Conservation (phyloP, 148 eudicot genomes). For the Chenopodium quinoa region DNA sequence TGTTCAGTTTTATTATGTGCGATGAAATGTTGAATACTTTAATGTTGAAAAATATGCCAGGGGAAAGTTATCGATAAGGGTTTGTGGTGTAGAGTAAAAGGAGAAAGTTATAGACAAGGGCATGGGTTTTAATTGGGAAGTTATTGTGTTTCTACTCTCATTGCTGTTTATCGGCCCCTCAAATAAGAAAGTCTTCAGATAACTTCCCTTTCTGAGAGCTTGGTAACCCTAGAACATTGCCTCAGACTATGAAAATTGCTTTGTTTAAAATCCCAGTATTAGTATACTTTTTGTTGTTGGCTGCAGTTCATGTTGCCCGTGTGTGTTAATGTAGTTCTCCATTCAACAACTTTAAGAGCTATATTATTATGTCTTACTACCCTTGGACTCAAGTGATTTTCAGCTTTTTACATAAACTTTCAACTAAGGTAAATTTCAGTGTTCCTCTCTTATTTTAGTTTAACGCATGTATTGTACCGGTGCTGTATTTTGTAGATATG, state of each 20-base stretch:
- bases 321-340: no score
- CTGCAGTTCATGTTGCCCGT: background rate
- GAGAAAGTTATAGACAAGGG: background rate
- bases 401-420: background rate
- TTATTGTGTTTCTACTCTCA: background rate
- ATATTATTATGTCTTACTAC: background rate
- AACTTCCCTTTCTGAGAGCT: no score
- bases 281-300: background rate
- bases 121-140: background rate
- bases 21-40: background rate
- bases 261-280: no score
- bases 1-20: background rate
- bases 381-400: background rate
- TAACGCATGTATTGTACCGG: no score
- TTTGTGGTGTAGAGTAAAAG: background rate
- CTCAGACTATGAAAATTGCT: no score
- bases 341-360: background rate
- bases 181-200: background rate
- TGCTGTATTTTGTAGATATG: no score
- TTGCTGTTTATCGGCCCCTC: background rate
- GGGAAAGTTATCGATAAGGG: background rate
- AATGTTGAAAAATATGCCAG: background rate
- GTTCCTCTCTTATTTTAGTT: background rate
- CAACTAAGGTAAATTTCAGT: background rate
- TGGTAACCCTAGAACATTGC: background rate